phyloP scores from a whole-genome alignment of 352 stramenopile species.

The Phytophthora cactorum region DNA sequence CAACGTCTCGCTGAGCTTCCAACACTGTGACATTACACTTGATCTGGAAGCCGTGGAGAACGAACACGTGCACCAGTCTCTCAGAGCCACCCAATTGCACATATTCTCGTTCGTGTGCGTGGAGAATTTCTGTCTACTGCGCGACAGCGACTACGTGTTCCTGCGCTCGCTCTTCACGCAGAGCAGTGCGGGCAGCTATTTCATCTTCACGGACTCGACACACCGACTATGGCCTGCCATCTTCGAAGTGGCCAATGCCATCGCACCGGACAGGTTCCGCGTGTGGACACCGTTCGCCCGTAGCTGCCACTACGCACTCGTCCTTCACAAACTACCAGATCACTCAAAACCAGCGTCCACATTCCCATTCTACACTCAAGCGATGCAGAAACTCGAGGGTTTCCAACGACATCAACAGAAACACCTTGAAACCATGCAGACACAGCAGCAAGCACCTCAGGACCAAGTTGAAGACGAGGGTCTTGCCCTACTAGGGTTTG shows the following conservation, averaged over 20 bases:
- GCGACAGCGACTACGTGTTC: slow-evolving; percentile 53
- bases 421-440: slow-evolving; percentile 42
- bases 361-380: slow-evolving; percentile 50
- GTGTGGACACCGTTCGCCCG: slow-evolving; percentile 62
- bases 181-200: slow-evolving; percentile 46
- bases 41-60: slow-evolving; percentile 49
- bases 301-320: slow-evolving; percentile 70
- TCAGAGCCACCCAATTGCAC: slow-evolving; percentile 49
- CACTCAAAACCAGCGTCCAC: slow-evolving; percentile 30
- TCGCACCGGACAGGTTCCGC: slow-evolving; percentile 42
- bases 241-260: slow-evolving; percentile 44
- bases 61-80: slow-evolving; percentile 28
- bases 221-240: slow-evolving; percentile 75
- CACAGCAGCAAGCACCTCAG: background rate
- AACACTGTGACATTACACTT: slow-evolving; percentile 69
- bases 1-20: slow-evolving; percentile 46
- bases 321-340: slow-evolving; percentile 58
- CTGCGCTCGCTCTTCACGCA: slow-evolving; percentile 55
- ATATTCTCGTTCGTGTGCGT: slow-evolving; percentile 80
- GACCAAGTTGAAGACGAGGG: slow-evolving; percentile 3
- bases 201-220: slow-evolving; percentile 76
- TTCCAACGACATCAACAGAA: slow-evolving; percentile 57
- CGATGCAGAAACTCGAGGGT: slow-evolving; percentile 49
- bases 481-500: background rate
- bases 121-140: slow-evolving; percentile 68